Percentiles rank a stretch among this genome's conserved stretches.
These are phyloP conservation scores for Allium sativum DNA, from an alignment of 106 monocot genomes.

Conservation along the genomic window DNA sequence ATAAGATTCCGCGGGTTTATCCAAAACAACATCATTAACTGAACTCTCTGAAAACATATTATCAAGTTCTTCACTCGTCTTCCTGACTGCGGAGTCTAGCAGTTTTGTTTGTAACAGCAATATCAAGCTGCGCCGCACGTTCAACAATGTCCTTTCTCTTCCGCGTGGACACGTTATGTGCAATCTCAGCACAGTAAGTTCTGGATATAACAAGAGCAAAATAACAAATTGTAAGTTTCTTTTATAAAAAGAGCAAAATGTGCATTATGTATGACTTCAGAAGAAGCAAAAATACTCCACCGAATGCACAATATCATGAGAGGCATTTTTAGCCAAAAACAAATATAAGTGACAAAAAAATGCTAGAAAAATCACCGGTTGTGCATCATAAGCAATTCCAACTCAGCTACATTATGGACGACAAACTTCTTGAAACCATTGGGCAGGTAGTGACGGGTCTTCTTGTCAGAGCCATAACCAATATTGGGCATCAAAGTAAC, in stretches of 20 bases:
- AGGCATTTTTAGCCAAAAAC: background rate
- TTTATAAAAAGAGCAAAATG: too few relatives aligned
- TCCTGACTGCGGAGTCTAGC: constrained; percentile 38
- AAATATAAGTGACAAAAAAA: background rate
- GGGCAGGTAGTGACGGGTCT: constrained; percentile 34
- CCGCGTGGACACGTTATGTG: constrained; percentile 33
- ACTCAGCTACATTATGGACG: constrained; percentile 23
- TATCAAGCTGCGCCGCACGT: constrained; percentile 27
- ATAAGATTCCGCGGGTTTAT: background rate
- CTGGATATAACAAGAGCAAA: constrained; percentile 2
- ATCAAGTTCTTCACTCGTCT: constrained; percentile 22
- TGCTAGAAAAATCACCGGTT: constrained; percentile 11
- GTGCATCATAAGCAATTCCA: constrained; percentile 44
- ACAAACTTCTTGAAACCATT: constrained; percentile 34
- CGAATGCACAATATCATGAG: background rate
- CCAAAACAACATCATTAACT: background rate
- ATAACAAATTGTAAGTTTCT: background rate
- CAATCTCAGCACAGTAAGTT: constrained; percentile 47
- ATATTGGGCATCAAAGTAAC: constrained; percentile 37
- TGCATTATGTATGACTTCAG: too few relatives aligned
- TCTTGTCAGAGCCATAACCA: constrained; percentile 48
- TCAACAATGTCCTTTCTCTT: constrained; percentile 43
- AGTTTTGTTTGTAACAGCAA: constrained; percentile 38
- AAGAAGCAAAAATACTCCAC: too few relatives aligned
- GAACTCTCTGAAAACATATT: background rate